Evolutionary conservation across 306 rosid genomes (phyloP), one percentile per base, ranked within the genome.

Genomic region (Sophora flavescens): DNA sequence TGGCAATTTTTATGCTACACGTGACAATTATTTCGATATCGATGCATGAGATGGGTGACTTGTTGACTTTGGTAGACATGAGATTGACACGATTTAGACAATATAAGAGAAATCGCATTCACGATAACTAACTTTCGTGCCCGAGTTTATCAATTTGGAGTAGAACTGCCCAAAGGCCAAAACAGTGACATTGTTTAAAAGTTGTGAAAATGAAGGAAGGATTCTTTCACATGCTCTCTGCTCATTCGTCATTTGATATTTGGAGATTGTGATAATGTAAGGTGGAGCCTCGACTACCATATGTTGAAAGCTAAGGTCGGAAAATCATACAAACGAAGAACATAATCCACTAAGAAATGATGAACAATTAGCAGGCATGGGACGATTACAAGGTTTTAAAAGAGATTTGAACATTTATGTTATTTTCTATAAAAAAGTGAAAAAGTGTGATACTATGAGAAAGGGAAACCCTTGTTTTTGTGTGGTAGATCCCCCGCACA

Each of bases 41-140:
- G 6, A 18, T 9, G 62, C 33, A 6, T 3, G 11, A 56, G 35
- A 56, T 8, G 6, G 35, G 33, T 3, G 39, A 35, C 39, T 35
- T 5, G 5, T 30, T 30, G 32, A 30, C 35, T 18, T 1, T 12
- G 6, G 18, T 4, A 62, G 79, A 48, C 63, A 75, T 62, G 15
- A 75, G 62, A 75, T 75, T 75, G 70, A 75, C 53, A 14, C 1
- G 69, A 59, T 26, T 30, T 50, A 52, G 80, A 75, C 73, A 75
- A 38, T n/a, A 39, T 64, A 12, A 9, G 38, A 30, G 60, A 38
- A 64, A 76, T 39, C 57, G 13, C 30, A 51, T 36, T 63, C 53
- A 72, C 44, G 26, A 42, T 5, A 72, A 59, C 67, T 22, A 72
- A 58, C 33, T 72, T 5, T 5, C 10, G 57, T 52, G 33, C 50